Evolutionary conservation across 345 rosid genomes (phyloP), one percentile per base, ranked within the genome.

Genomic region (Hypericum androsaemum): DNA sequence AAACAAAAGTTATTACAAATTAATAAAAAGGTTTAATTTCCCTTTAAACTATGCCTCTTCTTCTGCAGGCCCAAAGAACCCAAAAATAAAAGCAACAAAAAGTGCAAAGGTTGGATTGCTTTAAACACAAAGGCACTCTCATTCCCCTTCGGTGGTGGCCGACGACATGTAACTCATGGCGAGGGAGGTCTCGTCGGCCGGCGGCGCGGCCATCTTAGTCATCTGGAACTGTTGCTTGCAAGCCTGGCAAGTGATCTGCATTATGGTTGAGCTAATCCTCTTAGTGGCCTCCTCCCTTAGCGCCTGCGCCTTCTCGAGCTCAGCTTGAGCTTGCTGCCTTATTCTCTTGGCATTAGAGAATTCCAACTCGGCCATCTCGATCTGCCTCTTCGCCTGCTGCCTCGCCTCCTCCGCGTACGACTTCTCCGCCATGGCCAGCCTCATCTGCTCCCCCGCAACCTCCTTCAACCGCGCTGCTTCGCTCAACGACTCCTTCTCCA

Each of bases 121-220:
- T 22, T 22, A 22, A 22, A 22, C 32, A 22, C 4, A 1, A 22
- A 22, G 32, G 32, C 49, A 61, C 50, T 67, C 72, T 32, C 62
- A 59, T 8, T 83, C 95, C 37, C 89, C 90, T 57, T 82, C 90
- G 0, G 90, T 86, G 40, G 83, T 80, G 10, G 82, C 88, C 7
- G 88, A 83, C 11, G 95, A 86, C 82, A 86, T 70, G 70, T 83
- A 86, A 75, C 95, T 86, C 65, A 77, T 68, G 14, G 71, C 89
- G 38, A 86, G 72, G 9, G 90, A 83, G 15, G 83, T 82, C 64
- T 86, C 95, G 8, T 86, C 90, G 5, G 81, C 80, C 5, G 70
- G 63, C 15, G 56, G 59, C 8, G 54, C 53, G 0, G 66, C 56
- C 1, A 72, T 59, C 2, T 1, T 22, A 5, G 77, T 54, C 8